A percentile compares a stretch with the other conserved stretches of the same genome.
phyloP scores from a whole-genome alignment of 768 basidiomycete genomes.

The Hortiboletus campestris region DNA sequence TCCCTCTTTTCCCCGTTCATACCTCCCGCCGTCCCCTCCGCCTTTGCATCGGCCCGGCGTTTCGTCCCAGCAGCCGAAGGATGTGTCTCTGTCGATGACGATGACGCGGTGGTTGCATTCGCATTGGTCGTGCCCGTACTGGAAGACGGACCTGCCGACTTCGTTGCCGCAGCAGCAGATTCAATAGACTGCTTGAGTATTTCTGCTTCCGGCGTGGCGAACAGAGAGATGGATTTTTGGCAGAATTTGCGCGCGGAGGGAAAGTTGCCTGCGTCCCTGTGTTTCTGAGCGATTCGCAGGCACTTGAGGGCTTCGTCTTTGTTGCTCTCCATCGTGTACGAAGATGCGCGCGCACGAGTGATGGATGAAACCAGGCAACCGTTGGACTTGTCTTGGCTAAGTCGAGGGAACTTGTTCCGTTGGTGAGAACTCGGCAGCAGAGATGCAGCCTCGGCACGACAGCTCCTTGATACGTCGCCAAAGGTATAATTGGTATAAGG shows the following conservation, averaged over 20 bases:
- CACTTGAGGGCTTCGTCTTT: conserved; percentile 87
- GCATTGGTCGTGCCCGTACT: conserved; percentile 31
- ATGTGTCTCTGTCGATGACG: conserved; percentile 62
- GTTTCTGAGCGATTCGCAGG: conserved; percentile 73
- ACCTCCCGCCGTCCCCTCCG: conserved; percentile 55
- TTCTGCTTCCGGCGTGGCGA: conserved; percentile 72
- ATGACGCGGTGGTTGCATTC: conserved; percentile 39
- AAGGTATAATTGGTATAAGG: background rate
- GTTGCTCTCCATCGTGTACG: conserved; percentile 71
- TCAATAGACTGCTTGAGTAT: conserved; percentile 68
- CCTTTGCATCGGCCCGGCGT: conserved; percentile 48
- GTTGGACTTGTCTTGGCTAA: conserved; percentile 1
- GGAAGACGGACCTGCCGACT: conserved; percentile 42
- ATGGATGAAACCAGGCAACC: conserved; percentile 2
- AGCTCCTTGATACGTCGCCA: conserved; percentile 8
- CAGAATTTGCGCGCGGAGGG: conserved; percentile 84
- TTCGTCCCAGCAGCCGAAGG: conserved; percentile 72
- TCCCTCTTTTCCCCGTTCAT: conserved; percentile 76
- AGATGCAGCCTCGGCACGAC: conserved; percentile 2
- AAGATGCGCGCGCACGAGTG: conserved; percentile 4
- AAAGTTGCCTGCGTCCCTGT: conserved; percentile 69
- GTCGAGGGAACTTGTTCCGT: conserved; percentile 1
- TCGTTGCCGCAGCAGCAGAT: conserved; percentile 40
- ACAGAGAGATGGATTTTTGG: conserved; percentile 82
- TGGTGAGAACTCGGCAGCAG: conserved; percentile 25